Percentiles rank a stretch among this genome's conserved stretches.
Conservation (phyloP, 495 filamentous ascomycete species). For the Ascodesmis nigricans region DNA sequence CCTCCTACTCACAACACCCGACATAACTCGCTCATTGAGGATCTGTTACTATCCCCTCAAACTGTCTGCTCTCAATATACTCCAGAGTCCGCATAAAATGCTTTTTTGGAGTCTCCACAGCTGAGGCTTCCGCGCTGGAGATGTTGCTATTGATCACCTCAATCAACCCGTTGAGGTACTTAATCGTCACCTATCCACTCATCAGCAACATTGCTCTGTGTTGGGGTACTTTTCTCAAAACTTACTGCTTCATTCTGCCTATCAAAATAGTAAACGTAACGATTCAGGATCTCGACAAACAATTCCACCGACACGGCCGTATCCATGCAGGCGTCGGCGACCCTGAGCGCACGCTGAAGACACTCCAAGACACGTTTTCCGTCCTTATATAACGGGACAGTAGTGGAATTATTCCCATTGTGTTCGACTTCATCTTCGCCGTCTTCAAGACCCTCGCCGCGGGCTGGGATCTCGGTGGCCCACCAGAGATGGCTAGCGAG, state of each 20-base stretch:
- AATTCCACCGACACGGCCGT: slow-evolving; percentile 93
- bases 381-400: slow-evolving; percentile 58
- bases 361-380: slow-evolving; percentile 94
- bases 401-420: too few relatives aligned
- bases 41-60: slow-evolving; percentile 68
- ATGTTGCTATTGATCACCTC: slow-evolving; percentile 95
- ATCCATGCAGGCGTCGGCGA: slow-evolving; percentile 98
- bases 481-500: slow-evolving; percentile 94
- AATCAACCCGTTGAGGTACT: slow-evolving; percentile 94
- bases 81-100: slow-evolving; percentile 90
- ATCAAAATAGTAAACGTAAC: slow-evolving; percentile 98
- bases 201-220: neutral
- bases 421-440: too few relatives aligned
- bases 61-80: slow-evolving; percentile 74
- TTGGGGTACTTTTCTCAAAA: slow-evolving; percentile 5
- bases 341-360: slow-evolving; percentile 79
- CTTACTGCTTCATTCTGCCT: slow-evolving; percentile 91
- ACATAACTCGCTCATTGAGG: slow-evolving; percentile 15
- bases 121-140: slow-evolving; percentile 49
- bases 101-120: slow-evolving; percentile 61
- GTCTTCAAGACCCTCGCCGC: too few relatives aligned
- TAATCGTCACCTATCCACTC: slow-evolving; percentile 76
- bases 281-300: slow-evolving; percentile 92
- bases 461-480: slow-evolving; percentile 69
- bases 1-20: too few relatives aligned